phyloP scores from a whole-genome alignment of 2,329 filamentous ascomycete species.

The Diaporthe humulicola region DNA sequence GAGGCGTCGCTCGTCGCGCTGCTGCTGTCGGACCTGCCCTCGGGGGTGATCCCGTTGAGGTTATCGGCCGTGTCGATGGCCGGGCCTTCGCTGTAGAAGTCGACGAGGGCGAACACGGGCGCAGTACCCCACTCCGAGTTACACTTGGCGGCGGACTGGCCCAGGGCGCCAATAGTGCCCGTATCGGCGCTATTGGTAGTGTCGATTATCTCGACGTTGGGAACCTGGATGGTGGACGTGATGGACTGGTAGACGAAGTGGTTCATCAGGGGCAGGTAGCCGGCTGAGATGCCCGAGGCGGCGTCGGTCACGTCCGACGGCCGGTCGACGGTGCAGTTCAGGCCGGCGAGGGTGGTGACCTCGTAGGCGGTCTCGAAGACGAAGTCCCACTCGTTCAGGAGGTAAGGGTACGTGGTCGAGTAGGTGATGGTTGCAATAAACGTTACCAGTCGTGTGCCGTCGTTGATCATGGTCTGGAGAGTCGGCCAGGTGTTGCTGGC shows the following conservation, averaged over 20 bases:
- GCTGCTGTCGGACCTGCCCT: slow-evolving; percentile 42
- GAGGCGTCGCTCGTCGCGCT: slow-evolving; percentile 39
- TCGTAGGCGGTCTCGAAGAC: slow-evolving; percentile 82
- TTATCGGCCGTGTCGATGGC: slow-evolving; percentile 77
- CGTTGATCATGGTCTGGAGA: slow-evolving; percentile 75
- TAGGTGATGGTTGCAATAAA: slow-evolving; percentile 72
- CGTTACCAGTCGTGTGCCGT: slow-evolving; percentile 74
- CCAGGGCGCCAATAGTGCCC: slow-evolving; percentile 64
- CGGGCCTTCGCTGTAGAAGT: slow-evolving; percentile 82
- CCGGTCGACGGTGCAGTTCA: slow-evolving; percentile 79
- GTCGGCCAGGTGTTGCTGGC: slow-evolving; percentile 75
- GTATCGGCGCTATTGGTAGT: slow-evolving; percentile 76
- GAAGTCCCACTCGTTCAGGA: slow-evolving; percentile 74
- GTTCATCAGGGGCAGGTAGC: slow-evolving; percentile 80
- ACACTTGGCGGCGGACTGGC: slow-evolving; percentile 67
- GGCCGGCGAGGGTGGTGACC: slow-evolving; percentile 71
- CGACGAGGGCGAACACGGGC: slow-evolving; percentile 82
- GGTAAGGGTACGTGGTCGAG: slow-evolving; percentile 62
- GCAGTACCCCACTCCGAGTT: slow-evolving; percentile 68
- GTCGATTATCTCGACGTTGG: slow-evolving; percentile 70
- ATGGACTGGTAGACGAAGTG: slow-evolving; percentile 79
- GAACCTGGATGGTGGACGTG: slow-evolving; percentile 68
- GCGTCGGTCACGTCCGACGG: slow-evolving; percentile 66
- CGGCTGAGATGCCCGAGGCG: slow-evolving; percentile 66
- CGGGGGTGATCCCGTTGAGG: slow-evolving; percentile 68